phyloP scores from a whole-genome alignment of 352 stramenopile genomes.

The Pythium sukuiense region DNA sequence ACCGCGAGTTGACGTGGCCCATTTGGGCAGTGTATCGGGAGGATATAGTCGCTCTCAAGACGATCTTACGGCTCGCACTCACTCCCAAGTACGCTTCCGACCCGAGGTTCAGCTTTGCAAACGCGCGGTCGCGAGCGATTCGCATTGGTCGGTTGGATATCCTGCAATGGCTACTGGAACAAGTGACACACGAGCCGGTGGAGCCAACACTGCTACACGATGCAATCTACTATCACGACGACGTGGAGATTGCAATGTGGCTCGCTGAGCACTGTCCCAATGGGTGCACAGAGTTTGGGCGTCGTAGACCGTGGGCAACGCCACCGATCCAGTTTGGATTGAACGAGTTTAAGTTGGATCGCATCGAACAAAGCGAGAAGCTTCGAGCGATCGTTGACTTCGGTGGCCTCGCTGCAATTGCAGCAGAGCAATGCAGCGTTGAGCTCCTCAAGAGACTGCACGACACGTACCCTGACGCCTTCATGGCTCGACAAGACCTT shows the following conservation, averaged over 20 bases:
- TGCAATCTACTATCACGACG: slow-evolving; percentile 10
- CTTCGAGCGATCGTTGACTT: slow-evolving; percentile 7
- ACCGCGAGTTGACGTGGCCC: slow-evolving; percentile 10
- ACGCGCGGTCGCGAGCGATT: slow-evolving; percentile 5
- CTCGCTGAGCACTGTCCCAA: slow-evolving; percentile 1
- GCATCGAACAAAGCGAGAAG: not conserved
- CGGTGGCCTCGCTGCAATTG: slow-evolving; percentile 4
- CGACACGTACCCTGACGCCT: not conserved
- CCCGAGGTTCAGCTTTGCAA: slow-evolving; percentile 9
- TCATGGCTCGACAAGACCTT: slow-evolving; percentile 1
- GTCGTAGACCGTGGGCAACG: not conserved
- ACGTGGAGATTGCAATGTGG: slow-evolving; percentile 11
- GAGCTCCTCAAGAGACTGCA: slow-evolving; percentile 1
- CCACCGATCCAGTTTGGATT: not conserved
- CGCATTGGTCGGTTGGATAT: slow-evolving; percentile 9
- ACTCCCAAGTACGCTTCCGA: slow-evolving; percentile 5
- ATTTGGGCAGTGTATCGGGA: slow-evolving; percentile 15
- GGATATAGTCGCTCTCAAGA: not conserved
- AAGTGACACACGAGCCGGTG: slow-evolving; percentile 4
- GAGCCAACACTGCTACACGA: slow-evolving; percentile 10
- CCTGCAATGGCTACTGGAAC: slow-evolving; percentile 8
- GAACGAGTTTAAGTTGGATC: not conserved
- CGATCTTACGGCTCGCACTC: not conserved
- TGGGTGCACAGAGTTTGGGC: not conserved
- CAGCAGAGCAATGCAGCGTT: slow-evolving; percentile 6